Base-by-base conservation (phyloP, 371 early-diverging fungal species). In the Mortierella sp. region DNA sequence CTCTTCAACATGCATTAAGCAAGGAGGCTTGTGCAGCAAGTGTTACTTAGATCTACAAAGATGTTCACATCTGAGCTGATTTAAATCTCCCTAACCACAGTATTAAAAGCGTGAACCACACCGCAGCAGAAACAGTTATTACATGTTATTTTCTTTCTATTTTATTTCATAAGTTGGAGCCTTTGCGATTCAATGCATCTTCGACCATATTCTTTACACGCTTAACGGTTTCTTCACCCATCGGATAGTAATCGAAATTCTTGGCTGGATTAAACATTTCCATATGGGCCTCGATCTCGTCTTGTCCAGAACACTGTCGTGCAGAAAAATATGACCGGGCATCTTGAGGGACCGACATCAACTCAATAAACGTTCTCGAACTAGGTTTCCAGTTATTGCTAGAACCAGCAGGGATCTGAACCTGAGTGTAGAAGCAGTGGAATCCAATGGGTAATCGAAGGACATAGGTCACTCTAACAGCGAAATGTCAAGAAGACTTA, bases 391-490 rank as follows among this genome's bases (percentile, higher is more conserved):
- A 60, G 24, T 55, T 80, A 50, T 71, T 80, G 28, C 55, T 55
- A 12, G 66, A 23, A 26, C 52, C 53, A 27, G 67, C 64, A 17
- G 67, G 66, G 12, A 68, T 64, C 52, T 61, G 56, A 64, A 84
- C 82, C 53, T 80, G 82, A 21, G 84, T 79, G 57, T 87, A 87
- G 60, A 86, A 87, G 50, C 86, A 87, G 27, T 80, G 82, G 60
- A 87, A 86, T 12, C 82, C 67, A 2, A 87, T 55, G 7, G 82
- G 81, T 9, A 87, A 47, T 21, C 67, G 43, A 1, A 82, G 50
- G 15, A 86, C 30, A 21, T 59, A 55, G 17, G 65, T 37, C 31
- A 87, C 78, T 70, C 87, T 87, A 58, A 0, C 43, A 15, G 30
- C 17, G 4, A n/a, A 4, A 32, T 15, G 32, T 4, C 6, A 52